phyloP scores from a whole-genome alignment of 495 filamentous ascomycete species.

The Margaritispora aquatica region DNA sequence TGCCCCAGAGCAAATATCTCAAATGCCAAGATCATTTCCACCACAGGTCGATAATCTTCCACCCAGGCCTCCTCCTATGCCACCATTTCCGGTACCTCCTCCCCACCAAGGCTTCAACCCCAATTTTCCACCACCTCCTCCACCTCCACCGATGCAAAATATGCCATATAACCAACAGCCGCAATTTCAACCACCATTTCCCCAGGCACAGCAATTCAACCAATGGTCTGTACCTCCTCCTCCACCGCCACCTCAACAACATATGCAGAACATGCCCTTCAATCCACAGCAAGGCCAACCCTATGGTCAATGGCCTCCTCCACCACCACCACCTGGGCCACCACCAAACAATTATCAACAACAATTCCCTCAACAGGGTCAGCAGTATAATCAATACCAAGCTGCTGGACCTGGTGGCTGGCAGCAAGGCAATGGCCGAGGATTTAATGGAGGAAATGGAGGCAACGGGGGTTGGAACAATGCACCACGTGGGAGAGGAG shows the following conservation, averaged over 20 bases:
- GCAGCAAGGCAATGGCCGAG: constrained; percentile 19
- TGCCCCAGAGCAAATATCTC: constrained; percentile 22
- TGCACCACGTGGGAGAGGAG: constrained; percentile 11
- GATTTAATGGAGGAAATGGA: constrained; percentile 12
- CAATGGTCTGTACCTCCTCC: constrained; percentile 35
- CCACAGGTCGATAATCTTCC: constrained; percentile 18
- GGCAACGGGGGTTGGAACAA: constrained; percentile 16
- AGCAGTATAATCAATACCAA: constrained; percentile 2
- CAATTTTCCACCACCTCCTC: constrained; percentile 22
- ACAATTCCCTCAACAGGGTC: background rate
- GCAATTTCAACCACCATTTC: no score
- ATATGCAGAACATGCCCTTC: constrained; percentile 12
- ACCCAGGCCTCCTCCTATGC: constrained; percentile 23
- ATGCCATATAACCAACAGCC: constrained; percentile 23
- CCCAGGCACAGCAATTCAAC: constrained; percentile 22
- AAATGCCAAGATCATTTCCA: constrained; percentile 20
- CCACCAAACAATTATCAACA: constrained; percentile 8
- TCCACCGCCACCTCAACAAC: constrained; percentile 27
- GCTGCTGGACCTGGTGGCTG: constrained; percentile 13
- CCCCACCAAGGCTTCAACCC: constrained; percentile 11
- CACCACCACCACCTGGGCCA: constrained; percentile 14
- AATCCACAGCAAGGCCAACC: constrained; percentile 5
- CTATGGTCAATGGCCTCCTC: constrained; percentile 10
- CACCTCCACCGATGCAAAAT: constrained; percentile 18
- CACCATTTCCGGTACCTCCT: constrained; percentile 27